Percentiles rank a stretch among this genome's conserved stretches.
phyloP scores from a whole-genome alignment of 192 early-diverging fungal species.

The Backusella liffmaniae region DNA sequence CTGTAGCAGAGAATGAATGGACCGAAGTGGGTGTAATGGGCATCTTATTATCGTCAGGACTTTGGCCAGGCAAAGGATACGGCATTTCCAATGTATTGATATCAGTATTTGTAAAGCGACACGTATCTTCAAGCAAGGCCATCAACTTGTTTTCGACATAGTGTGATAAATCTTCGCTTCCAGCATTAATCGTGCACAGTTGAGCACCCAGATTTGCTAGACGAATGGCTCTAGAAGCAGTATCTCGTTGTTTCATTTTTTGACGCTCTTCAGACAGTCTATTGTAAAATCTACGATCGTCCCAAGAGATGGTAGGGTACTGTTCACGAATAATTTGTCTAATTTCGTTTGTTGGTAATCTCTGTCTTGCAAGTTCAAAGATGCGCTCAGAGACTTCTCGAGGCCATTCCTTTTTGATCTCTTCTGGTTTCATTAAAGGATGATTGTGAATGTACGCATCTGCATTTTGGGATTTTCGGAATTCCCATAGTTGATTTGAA shows the following conservation, averaged over 20 bases:
- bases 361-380: conserved; percentile 46
- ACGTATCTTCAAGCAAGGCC: conserved; percentile 12
- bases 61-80: background rate
- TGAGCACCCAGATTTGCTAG: conserved; percentile 46
- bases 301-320: conserved; percentile 50
- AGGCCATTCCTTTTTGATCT: conserved; percentile 55
- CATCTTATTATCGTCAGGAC: background rate
- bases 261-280: conserved; percentile 58
- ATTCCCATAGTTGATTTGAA: conserved; percentile 49
- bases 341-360: conserved; percentile 45
- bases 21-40: conserved; percentile 2
- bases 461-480: conserved; percentile 57
- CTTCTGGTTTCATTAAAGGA: conserved; percentile 47
- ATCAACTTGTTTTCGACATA: conserved; percentile 20
- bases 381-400: conserved; percentile 48
- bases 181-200: conserved; percentile 38
- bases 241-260: conserved; percentile 49
- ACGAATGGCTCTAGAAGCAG: conserved; percentile 43
- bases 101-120: conserved; percentile 5
- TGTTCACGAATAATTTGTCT: conserved; percentile 41
- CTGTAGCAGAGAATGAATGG: background rate
- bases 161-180: conserved; percentile 30
- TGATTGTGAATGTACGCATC: conserved; percentile 56
- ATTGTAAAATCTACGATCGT: conserved; percentile 60
- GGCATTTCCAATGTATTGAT: background rate